Conservation (phyloP, 2,329 filamentous ascomycete species). For the Penicillium hesseltinei region DNA sequence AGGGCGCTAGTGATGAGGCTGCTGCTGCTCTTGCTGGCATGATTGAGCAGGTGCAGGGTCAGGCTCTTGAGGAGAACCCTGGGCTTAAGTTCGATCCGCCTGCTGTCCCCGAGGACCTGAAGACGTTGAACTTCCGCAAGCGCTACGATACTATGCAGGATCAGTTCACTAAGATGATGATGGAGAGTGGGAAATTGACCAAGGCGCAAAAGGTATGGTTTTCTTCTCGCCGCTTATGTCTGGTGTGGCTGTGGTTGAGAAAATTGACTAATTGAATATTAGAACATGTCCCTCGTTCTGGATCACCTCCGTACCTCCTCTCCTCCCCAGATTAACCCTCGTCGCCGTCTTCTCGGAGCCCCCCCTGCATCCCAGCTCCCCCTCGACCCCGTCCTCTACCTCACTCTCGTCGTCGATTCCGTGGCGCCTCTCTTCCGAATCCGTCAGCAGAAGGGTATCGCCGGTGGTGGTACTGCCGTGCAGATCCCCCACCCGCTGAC, state of each 20-base stretch:
- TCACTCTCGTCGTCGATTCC: slow-evolving; percentile 86
- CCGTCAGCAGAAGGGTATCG: slow-evolving; percentile 69
- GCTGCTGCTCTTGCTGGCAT: slow-evolving; percentile 37
- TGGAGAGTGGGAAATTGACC: slow-evolving; percentile 87
- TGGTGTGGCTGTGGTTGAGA: background rate
- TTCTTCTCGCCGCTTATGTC: background rate
- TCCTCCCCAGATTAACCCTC: slow-evolving; percentile 70
- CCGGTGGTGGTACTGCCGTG: slow-evolving; percentile 80
- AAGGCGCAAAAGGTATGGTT: slow-evolving; percentile 74
- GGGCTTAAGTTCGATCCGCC: slow-evolving; percentile 81
- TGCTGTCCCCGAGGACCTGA: slow-evolving; percentile 56
- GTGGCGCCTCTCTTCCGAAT: slow-evolving; percentile 86
- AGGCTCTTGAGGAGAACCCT: slow-evolving; percentile 39
- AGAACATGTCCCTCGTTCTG: slow-evolving; percentile 85
- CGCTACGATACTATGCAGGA: slow-evolving; percentile 82
- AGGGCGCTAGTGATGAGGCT: slow-evolving; percentile 28
- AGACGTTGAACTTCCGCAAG: slow-evolving; percentile 65
- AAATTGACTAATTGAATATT: slow-evolving; percentile 2
- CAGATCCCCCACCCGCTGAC: slow-evolving; percentile 78
- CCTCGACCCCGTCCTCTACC: slow-evolving; percentile 83
- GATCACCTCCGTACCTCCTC: slow-evolving; percentile 79
- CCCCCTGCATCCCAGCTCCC: slow-evolving; percentile 78
- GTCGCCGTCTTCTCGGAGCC: slow-evolving; percentile 60
- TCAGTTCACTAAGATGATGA: slow-evolving; percentile 86
- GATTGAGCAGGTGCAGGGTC: slow-evolving; percentile 35